Base-by-base conservation (phyloP, 192 early-diverging fungal genomes). In the Coemansia sp. region DNA sequence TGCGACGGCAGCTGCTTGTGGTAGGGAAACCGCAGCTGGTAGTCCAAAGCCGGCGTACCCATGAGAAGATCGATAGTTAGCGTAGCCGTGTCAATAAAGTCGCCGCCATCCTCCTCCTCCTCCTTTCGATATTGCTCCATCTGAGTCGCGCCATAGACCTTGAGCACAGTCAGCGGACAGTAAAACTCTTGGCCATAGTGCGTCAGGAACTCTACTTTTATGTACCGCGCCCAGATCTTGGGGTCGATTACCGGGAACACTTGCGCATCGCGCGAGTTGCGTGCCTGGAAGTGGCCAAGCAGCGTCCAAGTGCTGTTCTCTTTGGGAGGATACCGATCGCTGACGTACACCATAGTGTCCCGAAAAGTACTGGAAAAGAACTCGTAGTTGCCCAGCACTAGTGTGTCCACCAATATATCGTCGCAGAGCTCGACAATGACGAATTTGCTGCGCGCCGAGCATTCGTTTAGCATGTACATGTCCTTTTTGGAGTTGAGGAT, bases 321-420 rank as follows among this genome's bases (percentile, higher is more conserved):
- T 38, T 83, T 77, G 10, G 92, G 92, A 6, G 93, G 93, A 70
- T 96, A 96, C 31, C 85, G 66, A 43, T 92, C 87, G 49, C 87
- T 84, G 38, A 93, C 89, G 53, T 87, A 93, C 0, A 98, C 86
- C 43, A 88, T 81, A 73, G 95, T 89, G 40, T 97, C 91, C 65
- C 93, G 93, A 70, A 96, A 97, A 1, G 92, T 97, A 47, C 91
- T 93, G 0, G 93, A 94, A 68, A 99, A 99, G 71, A 97, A 96
- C 77, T 99, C 98, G 68, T 91, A 96, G 77, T 98, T 98, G 51
- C 93, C 98, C 43, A 99, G 69, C 15, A 91, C 87, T 57, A 99
- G 70, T 2, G 93, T 88, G 74, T 97, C 93, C 22, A 99, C 89
- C 6, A 97, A 74, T 60, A 98, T 96, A 20, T 92, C 92, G 67